Percentiles rank a stretch among this genome's conserved stretches.
Evolutionary conservation across 2,329 filamentous ascomycete species (phyloP).

Genomic region (Fusarium sp.): DNA sequence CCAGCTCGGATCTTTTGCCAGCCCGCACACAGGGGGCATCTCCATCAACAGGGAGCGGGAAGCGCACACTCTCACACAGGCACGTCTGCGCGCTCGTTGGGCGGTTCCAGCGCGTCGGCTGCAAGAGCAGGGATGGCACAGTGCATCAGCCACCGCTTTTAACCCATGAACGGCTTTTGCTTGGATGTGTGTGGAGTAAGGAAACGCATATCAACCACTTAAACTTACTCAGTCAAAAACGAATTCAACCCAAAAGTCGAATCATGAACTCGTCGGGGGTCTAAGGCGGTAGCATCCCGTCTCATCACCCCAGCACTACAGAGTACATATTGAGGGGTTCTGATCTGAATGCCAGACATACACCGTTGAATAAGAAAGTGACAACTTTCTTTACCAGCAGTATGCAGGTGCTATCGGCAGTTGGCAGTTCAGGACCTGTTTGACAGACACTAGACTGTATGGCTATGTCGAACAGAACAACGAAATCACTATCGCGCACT

Average conservation of each 20-base stretch:
- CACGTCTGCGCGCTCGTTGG: conserved; percentile 35
- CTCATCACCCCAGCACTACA: background rate
- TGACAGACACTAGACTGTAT: conserved; percentile 1
- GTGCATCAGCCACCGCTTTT: conserved; percentile 31
- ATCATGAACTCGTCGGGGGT: background rate
- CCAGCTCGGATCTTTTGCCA: conserved; percentile 17
- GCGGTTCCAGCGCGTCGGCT: conserved; percentile 29
- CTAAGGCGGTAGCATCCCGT: background rate
- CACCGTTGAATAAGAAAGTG: background rate
- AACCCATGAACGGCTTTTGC: conserved; percentile 33
- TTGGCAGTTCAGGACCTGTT: conserved; percentile 2
- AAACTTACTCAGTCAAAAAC: conserved; percentile 9
- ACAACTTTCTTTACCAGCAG: conserved; percentile 1
- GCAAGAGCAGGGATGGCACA: conserved; percentile 35
- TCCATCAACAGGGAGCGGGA: conserved; percentile 46
- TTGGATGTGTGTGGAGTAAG: conserved; percentile 20
- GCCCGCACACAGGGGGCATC: conserved; percentile 18
- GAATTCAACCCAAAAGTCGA: conserved; percentile 12
- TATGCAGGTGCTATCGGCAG: background rate
- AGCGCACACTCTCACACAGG: conserved; percentile 41
- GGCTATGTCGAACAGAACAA: conserved; percentile 15
- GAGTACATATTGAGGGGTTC: background rate
- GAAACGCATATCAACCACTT: conserved; percentile 1
- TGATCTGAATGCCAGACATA: background rate
- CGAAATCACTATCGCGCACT: conserved; percentile 19